Evolutionary conservation across 768 basidiomycete species (phyloP).

Genomic region (Suillus sp.): DNA sequence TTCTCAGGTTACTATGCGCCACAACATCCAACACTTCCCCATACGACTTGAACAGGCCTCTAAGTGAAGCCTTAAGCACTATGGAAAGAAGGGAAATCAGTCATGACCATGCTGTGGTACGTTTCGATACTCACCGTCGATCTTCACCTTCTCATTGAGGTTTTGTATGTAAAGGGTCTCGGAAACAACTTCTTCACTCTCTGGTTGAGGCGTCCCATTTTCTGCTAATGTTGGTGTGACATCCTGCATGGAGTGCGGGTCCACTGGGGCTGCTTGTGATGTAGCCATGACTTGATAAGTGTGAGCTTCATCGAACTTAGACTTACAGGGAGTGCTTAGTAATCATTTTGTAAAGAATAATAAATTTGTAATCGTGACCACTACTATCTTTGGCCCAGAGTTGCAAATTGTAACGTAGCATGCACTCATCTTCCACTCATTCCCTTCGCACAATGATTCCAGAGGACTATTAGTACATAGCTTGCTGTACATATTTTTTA

Average conservation of each 20-base stretch:
- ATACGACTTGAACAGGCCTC: conserved; percentile 90
- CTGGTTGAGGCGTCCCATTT: conserved; percentile 19
- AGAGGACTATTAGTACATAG: too few species aligned
- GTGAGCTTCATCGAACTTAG: neutral
- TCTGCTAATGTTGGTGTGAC: conserved; percentile 23
- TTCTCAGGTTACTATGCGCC: conserved; percentile 90
- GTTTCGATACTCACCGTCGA: conserved; percentile 52
- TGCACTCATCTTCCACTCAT: too few species aligned
- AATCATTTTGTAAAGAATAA: neutral
- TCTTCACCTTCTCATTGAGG: conserved; percentile 91
- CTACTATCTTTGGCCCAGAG: too few species aligned
- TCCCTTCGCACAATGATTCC: too few species aligned
- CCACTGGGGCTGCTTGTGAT: conserved; percentile 34
- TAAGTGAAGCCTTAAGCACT: conserved; percentile 89
- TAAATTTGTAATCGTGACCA: neutral
- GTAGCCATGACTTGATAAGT: conserved; percentile 38
- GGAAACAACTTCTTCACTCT: conserved; percentile 52
- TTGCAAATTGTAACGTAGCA: too few species aligned
- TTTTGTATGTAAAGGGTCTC: conserved; percentile 97
- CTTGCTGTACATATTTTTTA: too few species aligned
- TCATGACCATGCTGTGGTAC: conserved; percentile 5
- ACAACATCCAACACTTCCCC: conserved; percentile 94
- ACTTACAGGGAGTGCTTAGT: conserved; percentile 1
- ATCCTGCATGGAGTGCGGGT: conserved; percentile 30
- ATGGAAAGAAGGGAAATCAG: conserved; percentile 15